Evolutionary conservation across 208 protist species (phyloP).

Genomic region (Leishmania guyanensis): DNA sequence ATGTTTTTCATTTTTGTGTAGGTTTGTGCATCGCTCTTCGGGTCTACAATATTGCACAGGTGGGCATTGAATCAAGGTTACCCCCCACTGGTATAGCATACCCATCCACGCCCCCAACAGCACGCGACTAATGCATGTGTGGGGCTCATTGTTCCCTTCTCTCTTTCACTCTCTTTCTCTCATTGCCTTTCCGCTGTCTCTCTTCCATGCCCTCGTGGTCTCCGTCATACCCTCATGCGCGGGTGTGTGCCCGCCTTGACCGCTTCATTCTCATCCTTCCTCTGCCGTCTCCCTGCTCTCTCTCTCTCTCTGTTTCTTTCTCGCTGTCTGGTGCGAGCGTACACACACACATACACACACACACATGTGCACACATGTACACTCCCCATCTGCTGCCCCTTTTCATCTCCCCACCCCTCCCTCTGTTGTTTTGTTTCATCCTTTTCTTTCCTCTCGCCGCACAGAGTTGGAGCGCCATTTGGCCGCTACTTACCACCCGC

Average conservation of each 20-base stretch:
- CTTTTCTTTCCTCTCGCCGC: neutral
- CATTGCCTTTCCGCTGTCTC: neutral
- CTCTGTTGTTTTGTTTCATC: neutral
- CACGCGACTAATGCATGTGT: neutral
- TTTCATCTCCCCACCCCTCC: neutral
- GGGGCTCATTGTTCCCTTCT: neutral
- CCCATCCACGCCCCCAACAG: neutral
- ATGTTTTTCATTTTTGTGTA: neutral
- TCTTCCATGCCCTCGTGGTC: neutral
- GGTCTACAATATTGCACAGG: neutral
- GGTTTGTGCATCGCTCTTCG: neutral
- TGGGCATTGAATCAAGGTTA: neutral
- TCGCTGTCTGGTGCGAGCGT: neutral
- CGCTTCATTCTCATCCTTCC: neutral
- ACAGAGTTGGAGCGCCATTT: neutral
- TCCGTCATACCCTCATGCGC: neutral
- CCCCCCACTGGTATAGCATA: neutral
- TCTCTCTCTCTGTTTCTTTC: neutral
- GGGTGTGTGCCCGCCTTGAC: neutral
- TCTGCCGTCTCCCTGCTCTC: neutral
- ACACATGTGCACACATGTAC: neutral
- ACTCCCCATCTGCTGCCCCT: neutral
- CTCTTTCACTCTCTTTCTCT: neutral
- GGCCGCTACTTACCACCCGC: neutral
- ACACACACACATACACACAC: constrained; percentile 3